These are phyloP conservation scores for Dictyophora rubrovolvata DNA, from an alignment of 768 basidiomycete species.

Conservation along the genomic window DNA sequence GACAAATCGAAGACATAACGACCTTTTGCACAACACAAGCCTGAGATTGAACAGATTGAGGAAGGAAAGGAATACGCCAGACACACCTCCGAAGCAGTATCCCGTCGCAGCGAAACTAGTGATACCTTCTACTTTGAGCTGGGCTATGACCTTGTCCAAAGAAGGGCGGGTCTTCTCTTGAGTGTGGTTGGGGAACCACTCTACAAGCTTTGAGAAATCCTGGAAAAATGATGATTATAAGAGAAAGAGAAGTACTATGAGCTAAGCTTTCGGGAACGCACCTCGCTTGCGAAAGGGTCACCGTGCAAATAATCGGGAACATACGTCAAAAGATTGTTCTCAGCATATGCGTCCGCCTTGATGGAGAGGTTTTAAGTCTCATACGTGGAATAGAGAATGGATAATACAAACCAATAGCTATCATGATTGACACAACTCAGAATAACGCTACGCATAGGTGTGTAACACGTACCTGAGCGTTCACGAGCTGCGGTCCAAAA, in stretches of 20 bases:
- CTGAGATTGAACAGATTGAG: not conserved
- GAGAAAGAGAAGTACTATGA: not conserved
- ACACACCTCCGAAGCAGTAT: conserved; percentile 60
- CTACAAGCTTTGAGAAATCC: conserved; percentile 28
- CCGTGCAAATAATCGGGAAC: conserved; percentile 28
- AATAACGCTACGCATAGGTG: not conserved
- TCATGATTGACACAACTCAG: not conserved
- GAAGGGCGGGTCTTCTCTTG: conserved; percentile 31
- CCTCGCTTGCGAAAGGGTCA: conserved; percentile 21
- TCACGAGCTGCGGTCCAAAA: conserved; percentile 39
- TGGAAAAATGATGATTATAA: not conserved
- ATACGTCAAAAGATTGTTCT: conserved; percentile 29
- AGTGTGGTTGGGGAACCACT: conserved; percentile 38
- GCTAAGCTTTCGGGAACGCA: conserved; percentile 7
- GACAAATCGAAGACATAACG: conserved; percentile 56
- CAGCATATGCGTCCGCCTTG: conserved; percentile 33
- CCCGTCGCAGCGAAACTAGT: conserved; percentile 49
- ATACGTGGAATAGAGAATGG: not conserved
- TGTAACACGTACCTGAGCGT: conserved; percentile 28
- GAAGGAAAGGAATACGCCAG: not conserved
- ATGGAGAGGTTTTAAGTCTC: too few species aligned
- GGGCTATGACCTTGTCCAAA: conserved; percentile 46
- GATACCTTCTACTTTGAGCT: conserved; percentile 50
- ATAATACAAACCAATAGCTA: conserved; percentile 17
- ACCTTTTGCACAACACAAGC: conserved; percentile 20